phyloP scores from a whole-genome alignment of 2,329 filamentous ascomycete genomes.

The Ampelomyces quisqualis region DNA sequence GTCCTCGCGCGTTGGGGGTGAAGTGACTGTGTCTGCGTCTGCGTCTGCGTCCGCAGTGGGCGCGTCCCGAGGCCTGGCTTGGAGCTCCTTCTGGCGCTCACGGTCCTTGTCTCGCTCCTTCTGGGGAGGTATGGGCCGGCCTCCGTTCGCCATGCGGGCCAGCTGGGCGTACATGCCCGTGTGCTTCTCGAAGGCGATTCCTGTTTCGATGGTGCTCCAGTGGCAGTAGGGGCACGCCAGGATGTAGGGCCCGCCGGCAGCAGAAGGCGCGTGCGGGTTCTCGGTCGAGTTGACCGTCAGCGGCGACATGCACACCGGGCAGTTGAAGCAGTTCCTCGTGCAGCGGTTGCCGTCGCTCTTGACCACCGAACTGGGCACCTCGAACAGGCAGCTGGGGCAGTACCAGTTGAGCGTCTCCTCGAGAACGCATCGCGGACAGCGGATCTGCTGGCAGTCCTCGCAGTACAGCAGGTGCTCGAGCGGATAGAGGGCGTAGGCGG shows the following conservation, averaged over 20 bases:
- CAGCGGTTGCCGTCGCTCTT: slow-evolving; percentile 94
- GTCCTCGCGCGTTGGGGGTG: slow-evolving; percentile 60
- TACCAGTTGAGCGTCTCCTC: slow-evolving; percentile 96
- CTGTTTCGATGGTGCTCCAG: slow-evolving; percentile 88
- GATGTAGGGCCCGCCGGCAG: slow-evolving; percentile 64
- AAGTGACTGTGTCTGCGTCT: slow-evolving; percentile 12
- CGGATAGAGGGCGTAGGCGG: slow-evolving; percentile 90
- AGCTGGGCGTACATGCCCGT: slow-evolving; percentile 84
- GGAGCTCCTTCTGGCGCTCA: slow-evolving; percentile 38
- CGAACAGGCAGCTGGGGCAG: slow-evolving; percentile 92
- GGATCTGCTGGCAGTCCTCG: slow-evolving; percentile 94
- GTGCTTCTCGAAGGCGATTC: slow-evolving; percentile 84
- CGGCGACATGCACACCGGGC: slow-evolving; percentile 81
- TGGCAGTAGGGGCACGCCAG: slow-evolving; percentile 87
- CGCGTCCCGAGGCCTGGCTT: slow-evolving; percentile 24
- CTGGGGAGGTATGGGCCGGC: slow-evolving; percentile 43
- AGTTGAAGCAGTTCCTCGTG: slow-evolving; percentile 93
- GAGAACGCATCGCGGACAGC: slow-evolving; percentile 85
- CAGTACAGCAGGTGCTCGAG: slow-evolving; percentile 94
- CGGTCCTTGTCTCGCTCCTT: slow-evolving; percentile 46
- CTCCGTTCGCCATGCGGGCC: slow-evolving; percentile 62
- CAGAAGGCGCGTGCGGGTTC: slow-evolving; percentile 34
- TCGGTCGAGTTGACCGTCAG: slow-evolving; percentile 74
- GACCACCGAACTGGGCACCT: slow-evolving; percentile 89
- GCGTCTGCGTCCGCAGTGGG: too few relatives aligned